Evolutionary conservation across 257 asterid species (phyloP).

Genomic region (Misopates orontium): DNA sequence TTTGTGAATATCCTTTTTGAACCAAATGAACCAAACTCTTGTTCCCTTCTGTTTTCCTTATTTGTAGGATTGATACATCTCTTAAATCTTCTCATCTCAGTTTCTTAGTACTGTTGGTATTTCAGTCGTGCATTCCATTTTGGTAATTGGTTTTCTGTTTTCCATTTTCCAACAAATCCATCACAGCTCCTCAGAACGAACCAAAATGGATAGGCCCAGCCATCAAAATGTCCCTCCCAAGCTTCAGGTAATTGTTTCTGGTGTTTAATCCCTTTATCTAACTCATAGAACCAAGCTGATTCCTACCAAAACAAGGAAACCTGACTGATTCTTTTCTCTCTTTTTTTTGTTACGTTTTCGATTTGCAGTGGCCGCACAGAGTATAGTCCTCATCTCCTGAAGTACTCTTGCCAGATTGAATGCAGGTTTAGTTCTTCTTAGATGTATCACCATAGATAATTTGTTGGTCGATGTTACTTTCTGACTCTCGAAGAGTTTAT

Average conservation of each 20-base stretch:
- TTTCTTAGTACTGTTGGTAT: background rate
- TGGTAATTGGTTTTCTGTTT: background rate
- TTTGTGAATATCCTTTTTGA: background rate
- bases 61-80: background rate
- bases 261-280: background rate
- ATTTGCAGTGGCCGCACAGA: slow-evolving; percentile 82
- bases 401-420: slow-evolving; percentile 89
- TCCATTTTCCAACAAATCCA: slow-evolving; percentile 1
- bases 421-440: slow-evolving; percentile 61
- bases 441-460: background rate
- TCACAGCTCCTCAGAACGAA: slow-evolving; percentile 46
- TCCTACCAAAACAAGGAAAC: too few species aligned
- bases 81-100: background rate
- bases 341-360: slow-evolving; percentile 1
- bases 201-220: slow-evolving; percentile 72
- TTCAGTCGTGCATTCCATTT: background rate
- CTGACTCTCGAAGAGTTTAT: background rate
- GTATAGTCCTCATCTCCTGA: slow-evolving; percentile 73
- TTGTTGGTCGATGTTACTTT: background rate
- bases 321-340: too few species aligned
- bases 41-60: background rate
- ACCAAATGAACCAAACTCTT: background rate
- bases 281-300: slow-evolving; percentile 1
- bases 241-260: slow-evolving; percentile 66
- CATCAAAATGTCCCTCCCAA: slow-evolving; percentile 83